Conservation (phyloP, 164 flowering plant species). For the Liquidambar formosana region DNA sequence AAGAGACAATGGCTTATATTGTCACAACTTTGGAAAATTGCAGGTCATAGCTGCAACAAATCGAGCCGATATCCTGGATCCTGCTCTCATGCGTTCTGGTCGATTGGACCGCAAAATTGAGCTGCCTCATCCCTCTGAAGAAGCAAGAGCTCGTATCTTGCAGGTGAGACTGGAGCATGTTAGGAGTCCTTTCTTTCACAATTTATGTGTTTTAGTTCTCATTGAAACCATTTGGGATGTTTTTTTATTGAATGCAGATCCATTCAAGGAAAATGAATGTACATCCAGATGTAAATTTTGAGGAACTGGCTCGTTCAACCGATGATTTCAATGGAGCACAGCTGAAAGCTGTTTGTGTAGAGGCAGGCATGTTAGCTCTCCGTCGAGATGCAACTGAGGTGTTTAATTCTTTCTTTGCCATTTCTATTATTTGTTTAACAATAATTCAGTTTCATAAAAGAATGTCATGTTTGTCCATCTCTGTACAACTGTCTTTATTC, state of each 20-base stretch:
- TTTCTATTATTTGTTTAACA: too few species aligned
- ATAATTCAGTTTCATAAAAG: too few species aligned
- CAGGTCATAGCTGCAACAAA: conserved; percentile 97
- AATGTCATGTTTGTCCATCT: too few species aligned
- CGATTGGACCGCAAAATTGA: conserved; percentile 94
- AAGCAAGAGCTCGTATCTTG: conserved; percentile 93
- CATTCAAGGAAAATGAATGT: conserved; percentile 99
- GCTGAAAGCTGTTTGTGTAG: conserved; percentile 96
- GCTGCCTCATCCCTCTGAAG: conserved; percentile 95
- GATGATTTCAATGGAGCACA: conserved; percentile 99
- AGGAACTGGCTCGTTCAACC: conserved; percentile 95
- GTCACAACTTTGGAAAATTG: not conserved
- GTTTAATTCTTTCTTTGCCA: too few species aligned
- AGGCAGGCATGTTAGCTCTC: conserved; percentile 98
- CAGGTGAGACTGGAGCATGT: conserved; percentile 47
- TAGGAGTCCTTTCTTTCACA: not conserved
- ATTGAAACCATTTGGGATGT: not conserved
- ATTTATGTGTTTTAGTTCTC: not conserved
- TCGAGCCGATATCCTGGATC: conserved; percentile 94
- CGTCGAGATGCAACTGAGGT: conserved; percentile 99
- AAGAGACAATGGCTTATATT: too few species aligned
- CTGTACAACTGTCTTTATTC: too few species aligned
- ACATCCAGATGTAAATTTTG: conserved; percentile 93
- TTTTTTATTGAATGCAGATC: conserved; percentile 44
- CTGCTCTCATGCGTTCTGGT: conserved; percentile 98